Evolutionary conservation across 768 basidiomycete genomes (phyloP), one percentile per base, ranked within the genome.

Genomic region (Paxillus ammoniavirescens): DNA sequence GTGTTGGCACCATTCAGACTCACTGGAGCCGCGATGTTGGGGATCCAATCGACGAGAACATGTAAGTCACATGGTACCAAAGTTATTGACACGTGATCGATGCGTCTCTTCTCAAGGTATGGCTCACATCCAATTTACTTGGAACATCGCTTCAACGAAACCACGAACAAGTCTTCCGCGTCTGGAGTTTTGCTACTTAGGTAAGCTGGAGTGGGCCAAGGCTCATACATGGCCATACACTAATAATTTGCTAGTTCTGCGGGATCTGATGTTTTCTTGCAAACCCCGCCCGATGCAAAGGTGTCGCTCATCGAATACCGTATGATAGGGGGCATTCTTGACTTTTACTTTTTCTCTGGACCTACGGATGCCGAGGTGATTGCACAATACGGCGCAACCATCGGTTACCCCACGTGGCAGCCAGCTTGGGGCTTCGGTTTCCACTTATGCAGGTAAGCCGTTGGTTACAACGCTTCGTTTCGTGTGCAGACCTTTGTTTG

Each of bases 381-480:
- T 46, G 78, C 86, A 55, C 89, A 91, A 66, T 88, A 91, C 60
- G 80, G 83, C 5, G 77, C 72, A 35, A 70, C 82, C n/a, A 75
- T 87, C 26, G 89, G 89, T 4, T 71, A 80, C 37, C 87, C 89
- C 3, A 81, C 80, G 30, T 84, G 86, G 81, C 82, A 84, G 64
- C 89, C 88, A 2, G 74, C 75, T 36, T 91, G 87, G 86, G 82
- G 82, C 5, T 87, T 91, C 62, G 89, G 89, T 7, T 89, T 89
- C 73, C 89, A 92, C 55, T 76, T 89, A 14, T 86, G 85, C 72
- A 77, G 81, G 76, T 84, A 62, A 57, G 65, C 2, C 31, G 26
- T 15, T 15, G 8, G 13, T 33, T 17, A 21, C n/a, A 3, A 7
- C 31, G 30, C 21, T 26, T 15, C 12, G 14, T 12, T 42, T 21